phyloP scores from a whole-genome alignment of 495 filamentous ascomycete genomes.

The Aspergillus egyptiacus region DNA sequence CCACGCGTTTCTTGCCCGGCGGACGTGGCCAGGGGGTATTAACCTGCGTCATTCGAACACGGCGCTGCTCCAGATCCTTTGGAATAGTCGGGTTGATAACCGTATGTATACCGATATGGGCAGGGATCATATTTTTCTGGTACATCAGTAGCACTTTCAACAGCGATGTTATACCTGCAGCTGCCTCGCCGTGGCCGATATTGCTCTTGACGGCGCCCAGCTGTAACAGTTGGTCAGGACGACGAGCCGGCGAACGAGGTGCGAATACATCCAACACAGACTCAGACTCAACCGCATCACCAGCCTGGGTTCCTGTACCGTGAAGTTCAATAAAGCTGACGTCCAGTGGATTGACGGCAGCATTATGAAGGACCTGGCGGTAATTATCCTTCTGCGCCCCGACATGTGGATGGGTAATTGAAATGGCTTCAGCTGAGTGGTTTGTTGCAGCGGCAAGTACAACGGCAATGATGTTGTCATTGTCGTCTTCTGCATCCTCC shows the following conservation, averaged over 20 bases:
- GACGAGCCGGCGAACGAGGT: slow-evolving; percentile 6
- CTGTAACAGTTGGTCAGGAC: slow-evolving; percentile 11
- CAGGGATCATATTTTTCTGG: slow-evolving; percentile 29
- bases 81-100: slow-evolving; percentile 35
- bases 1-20: slow-evolving; percentile 17
- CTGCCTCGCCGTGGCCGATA: slow-evolving; percentile 37
- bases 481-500: slow-evolving; percentile 41
- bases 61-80: slow-evolving; percentile 24
- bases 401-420: slow-evolving; percentile 47
- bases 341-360: slow-evolving; percentile 42
- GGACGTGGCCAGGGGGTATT: slow-evolving; percentile 9
- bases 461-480: slow-evolving; percentile 39
- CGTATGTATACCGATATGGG: slow-evolving; percentile 40
- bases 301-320: slow-evolving; percentile 43
- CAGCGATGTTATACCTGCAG: slow-evolving; percentile 28
- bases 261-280: slow-evolving; percentile 24
- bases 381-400: slow-evolving; percentile 43
- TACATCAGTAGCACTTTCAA: slow-evolving; percentile 33
- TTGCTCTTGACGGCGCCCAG: slow-evolving; percentile 35
- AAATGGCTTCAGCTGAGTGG: slow-evolving; percentile 41
- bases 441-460: slow-evolving; percentile 34
- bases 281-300: slow-evolving; percentile 12
- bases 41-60: slow-evolving; percentile 20
- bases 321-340: slow-evolving; percentile 49
- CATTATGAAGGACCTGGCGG: slow-evolving; percentile 38